phyloP scores from a whole-genome alignment of 345 rosid species.

The Lenwebbia sp. region DNA sequence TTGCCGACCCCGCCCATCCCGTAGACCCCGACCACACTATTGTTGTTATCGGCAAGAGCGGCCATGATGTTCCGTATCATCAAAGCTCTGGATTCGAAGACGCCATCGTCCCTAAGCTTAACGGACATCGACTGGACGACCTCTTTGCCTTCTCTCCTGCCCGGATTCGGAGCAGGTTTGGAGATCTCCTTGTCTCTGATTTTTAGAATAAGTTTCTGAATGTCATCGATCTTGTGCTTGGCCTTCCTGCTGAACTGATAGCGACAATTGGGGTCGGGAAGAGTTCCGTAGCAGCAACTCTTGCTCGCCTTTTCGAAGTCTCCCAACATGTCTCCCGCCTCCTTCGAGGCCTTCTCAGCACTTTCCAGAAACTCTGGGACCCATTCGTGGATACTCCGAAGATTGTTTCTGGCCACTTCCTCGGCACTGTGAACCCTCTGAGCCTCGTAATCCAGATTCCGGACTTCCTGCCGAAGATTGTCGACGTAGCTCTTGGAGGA shows the following conservation, averaged over 20 bases:
- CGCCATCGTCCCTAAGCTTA: background rate
- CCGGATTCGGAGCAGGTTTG: background rate
- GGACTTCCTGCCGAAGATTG: background rate
- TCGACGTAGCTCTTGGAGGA: background rate
- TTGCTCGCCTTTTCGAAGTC: accelerated
- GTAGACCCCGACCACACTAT: background rate
- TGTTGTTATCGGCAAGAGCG: background rate
- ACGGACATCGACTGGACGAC: background rate
- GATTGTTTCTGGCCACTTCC: accelerated
- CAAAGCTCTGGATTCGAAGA: background rate
- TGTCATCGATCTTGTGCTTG: accelerated
- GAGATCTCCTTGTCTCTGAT: background rate
- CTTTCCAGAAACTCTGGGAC: background rate
- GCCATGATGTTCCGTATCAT: background rate
- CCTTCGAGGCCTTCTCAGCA: accelerated
- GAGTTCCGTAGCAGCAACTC: background rate
- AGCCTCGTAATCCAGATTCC: background rate
- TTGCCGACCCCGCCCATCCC: background rate
- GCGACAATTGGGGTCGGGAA: background rate
- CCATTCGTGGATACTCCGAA: accelerated
- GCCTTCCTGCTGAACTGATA: background rate
- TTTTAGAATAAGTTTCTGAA: background rate
- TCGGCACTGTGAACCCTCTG: accelerated
- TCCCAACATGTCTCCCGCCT: accelerated
- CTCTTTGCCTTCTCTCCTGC: background rate